A percentile compares a stretch with the other conserved stretches of the same genome.
phyloP scores from a whole-genome alignment of 345 rosid genomes.

The Salix dunnii region DNA sequence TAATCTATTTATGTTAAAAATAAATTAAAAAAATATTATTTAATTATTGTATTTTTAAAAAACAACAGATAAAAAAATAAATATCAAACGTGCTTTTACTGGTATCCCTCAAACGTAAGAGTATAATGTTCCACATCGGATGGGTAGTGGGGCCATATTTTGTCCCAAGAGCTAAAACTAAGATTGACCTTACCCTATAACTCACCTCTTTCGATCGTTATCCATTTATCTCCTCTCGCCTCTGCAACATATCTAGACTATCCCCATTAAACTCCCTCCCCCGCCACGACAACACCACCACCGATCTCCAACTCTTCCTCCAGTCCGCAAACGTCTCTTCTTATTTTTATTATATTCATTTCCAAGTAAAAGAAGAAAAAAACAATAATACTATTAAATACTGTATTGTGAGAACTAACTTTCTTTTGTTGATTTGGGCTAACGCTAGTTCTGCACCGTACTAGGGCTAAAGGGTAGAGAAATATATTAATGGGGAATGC shows the following conservation, averaged over 20 bases:
- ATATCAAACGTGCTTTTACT: too few relatives aligned
- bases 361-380: not conserved
- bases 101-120: too few relatives aligned
- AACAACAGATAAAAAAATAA: too few relatives aligned
- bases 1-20: too few relatives aligned
- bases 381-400: not conserved
- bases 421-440: not conserved
- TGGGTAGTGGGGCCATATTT: too few relatives aligned
- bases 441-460: not conserved
- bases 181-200: not conserved
- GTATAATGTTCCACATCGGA: too few relatives aligned
- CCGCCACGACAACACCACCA: too few relatives aligned
- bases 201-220: not conserved
- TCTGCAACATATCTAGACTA: too few relatives aligned
- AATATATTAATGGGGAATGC: constrained; percentile 71
- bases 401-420: not conserved
- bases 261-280: too few relatives aligned
- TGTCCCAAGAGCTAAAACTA: not conserved
- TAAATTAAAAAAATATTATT: too few relatives aligned
- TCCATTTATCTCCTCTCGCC: not conserved
- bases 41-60: too few relatives aligned
- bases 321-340: not conserved
- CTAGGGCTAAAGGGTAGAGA: not conserved
- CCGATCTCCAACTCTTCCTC: too few relatives aligned
- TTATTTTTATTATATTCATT: not conserved